Evolutionary conservation across 2,329 filamentous ascomycete species (phyloP), one percentile per base, ranked within the genome.

Genomic region (Fusarium succisae): DNA sequence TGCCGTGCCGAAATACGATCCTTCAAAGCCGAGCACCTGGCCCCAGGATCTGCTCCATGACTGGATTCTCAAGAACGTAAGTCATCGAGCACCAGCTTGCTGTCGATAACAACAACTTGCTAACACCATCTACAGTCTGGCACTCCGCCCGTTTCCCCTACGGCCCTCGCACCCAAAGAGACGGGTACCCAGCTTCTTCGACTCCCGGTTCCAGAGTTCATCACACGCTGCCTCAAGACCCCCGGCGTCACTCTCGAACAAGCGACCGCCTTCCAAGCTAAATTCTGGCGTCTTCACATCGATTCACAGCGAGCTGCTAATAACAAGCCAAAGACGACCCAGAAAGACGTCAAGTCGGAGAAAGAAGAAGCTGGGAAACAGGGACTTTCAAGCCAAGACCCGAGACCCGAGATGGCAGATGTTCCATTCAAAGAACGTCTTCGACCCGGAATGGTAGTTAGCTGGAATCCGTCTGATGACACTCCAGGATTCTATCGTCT

Each of bases 221-320:
- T 84, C 37, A 73, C 76, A 17, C 83, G 84, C 2, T 86, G 84
- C 64, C 77, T 83, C 53, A 81, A 83, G 66, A 84, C 81, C 9
- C 74, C 77, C 0, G 80, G 77, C 1, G 81, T 85, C 8, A 81
- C 75, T 0, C 41, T 63, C 1, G 81, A 86, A 53, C 83, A 86
- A 57, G 84, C 85, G 17, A 79, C 77, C 7, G 83, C 83, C 8
- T 84, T 87, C 57, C 80, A 82, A 20, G 68, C 78, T 28, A 86
- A 86, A 65, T 75, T 86, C 2, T 86, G 84, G 85, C 77, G 79
- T 24, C 64, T 84, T 44, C 84, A 86, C 51, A 75, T 85, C 15
- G 84, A 86, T 63, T 84, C 83, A 3, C 78, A 80, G 35, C 75
- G 70, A 13, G 62, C 38, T 15, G 22, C 11, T 14, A 66, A 56